Base-by-base conservation (phyloP, 2,329 filamentous ascomycete species). In the Teratosphaeria gauchensis region DNA sequence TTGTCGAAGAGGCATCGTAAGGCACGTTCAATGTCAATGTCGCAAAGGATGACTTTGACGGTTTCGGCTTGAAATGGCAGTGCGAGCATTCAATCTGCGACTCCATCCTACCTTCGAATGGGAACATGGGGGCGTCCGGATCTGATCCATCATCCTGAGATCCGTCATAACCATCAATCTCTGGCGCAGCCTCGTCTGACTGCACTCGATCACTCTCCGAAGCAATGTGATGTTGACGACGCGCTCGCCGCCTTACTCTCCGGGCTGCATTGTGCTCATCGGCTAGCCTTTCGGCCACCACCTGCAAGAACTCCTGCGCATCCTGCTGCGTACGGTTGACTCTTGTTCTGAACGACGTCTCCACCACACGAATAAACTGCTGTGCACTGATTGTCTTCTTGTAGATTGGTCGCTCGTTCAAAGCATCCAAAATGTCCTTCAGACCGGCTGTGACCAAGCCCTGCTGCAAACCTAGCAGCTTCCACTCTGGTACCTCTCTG, bases 311-410 rank as follows among this genome's bases (percentile, higher is more conserved):
- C 73, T 99, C 94, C 70, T 99, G 94, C 11, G 94, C 94, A 76
- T 99, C 94, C 74, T 99, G 94, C 74, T 99, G 94, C 70, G 94
- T 90, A 57, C 92, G 82, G 71, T 89, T 96, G 66, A 99, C 95
- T 66, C 89, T 85, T 68, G 95, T 92, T 58, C 85, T 84, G 70
- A 96, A 99, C 0, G 92, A 91, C 32, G 80, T 78, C 76, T 99
- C 94, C 56, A 99, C 78, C 0, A 89, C 87, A 62, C 82, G 80
- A 51, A 99, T 88, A 70, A 99, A 96, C 0, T 82, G 82, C n/a
- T 84, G 82, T 2, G 92, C 91, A 16, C 89, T 91, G 58, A 97
- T 95, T 0, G 90, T 94, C 78, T 97, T 99, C 70, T 86, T 91
- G 73, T 92, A 89, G 65, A 97, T 89, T 1, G 94, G 92, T 56